Base-by-base conservation (phyloP, 2,329 filamentous ascomycete species). In the Penicillium brasilianum region DNA sequence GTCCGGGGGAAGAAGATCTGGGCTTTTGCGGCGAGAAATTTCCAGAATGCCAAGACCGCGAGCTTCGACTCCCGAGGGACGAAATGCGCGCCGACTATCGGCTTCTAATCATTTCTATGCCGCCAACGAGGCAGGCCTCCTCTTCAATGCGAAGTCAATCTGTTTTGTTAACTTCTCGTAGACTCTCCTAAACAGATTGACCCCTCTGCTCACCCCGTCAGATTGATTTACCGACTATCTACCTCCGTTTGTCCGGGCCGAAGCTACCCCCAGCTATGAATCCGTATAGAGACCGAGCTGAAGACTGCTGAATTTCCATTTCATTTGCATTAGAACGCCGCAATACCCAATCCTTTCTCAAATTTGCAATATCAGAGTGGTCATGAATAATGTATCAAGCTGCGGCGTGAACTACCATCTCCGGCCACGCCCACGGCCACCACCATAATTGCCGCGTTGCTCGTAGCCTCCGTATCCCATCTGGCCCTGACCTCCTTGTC, bases 11-110 rank as follows among this genome's bases (percentile, higher is more conserved):
- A 70, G 72, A 72, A 72, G 72, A 74, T 71, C 71, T 69, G 69
- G 70, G 68, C 64, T 72, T 64, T 56, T 20, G 55, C 63, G 64
- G 66, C 70, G 75, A 77, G 76, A 78, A 78, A 77, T 78, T 78
- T 78, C 76, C 76, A 78, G 76, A 78, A 78, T 77, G 76, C 76
- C 76, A 78, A 78, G 76, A 76, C 76, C 67, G 65, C 58, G 60
- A 69, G 67, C 65, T 71, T 66, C 66, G 43, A 56, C 69, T 72
- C 70, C 75, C 75, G 75, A 77, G 72, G 72, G 66, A 69, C 53
- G 58, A 57, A 10, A 30, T 25, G 56, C 64, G 53, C 53, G 53
- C 53, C 54, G 52, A 60, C 43, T 57, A 34, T 43, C 55, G 53
- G 58, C 28, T 60, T 54, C 57, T 59, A 44, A 34, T 16, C 37